A percentile compares a stretch with the other conserved stretches of the same genome.
phyloP scores from a whole-genome alignment of 805 yeast genomes.

The Ogataea methanolica region DNA sequence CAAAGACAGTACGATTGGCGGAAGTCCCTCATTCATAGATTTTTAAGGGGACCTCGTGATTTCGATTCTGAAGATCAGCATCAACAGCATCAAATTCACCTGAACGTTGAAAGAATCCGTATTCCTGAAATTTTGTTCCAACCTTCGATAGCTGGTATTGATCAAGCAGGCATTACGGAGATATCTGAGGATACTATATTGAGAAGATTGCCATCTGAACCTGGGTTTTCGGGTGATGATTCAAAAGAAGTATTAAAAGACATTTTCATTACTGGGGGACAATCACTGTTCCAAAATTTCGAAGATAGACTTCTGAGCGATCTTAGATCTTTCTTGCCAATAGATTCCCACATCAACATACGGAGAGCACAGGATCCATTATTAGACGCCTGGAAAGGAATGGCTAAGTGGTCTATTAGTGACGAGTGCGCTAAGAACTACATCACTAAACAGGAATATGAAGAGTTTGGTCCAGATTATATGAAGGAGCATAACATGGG shows the following conservation, averaged over 20 bases:
- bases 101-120: constrained; percentile 85
- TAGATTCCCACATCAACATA: constrained; percentile 55
- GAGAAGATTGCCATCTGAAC: constrained; percentile 51
- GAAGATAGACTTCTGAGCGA: constrained; percentile 66
- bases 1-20: constrained; percentile 85
- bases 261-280: constrained; percentile 85
- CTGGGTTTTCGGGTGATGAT: constrained; percentile 50
- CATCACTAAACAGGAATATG: constrained; percentile 69
- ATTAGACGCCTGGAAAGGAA: constrained; percentile 90
- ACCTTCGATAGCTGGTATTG: constrained; percentile 91
- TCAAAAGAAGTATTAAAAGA: constrained; percentile 48
- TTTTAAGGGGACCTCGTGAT: constrained; percentile 85
- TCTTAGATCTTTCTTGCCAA: constrained; percentile 66
- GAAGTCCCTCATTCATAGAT: constrained; percentile 72
- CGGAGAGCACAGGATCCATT: constrained; percentile 63
- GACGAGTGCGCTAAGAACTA: constrained; percentile 40
- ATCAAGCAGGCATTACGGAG: constrained; percentile 92
- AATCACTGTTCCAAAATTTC: constrained; percentile 60
- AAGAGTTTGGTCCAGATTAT: constrained; percentile 86
- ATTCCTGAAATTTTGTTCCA: constrained; percentile 91
- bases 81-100: constrained; percentile 84
- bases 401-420: constrained; percentile 70
- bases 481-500: constrained; percentile 84
- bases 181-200: constrained; percentile 61
- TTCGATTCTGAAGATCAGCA: constrained; percentile 78